A percentile compares a stretch with the other conserved stretches of the same genome.
Conservation (phyloP, 2,329 filamentous ascomycete species). For the Ophiocordyceps unilateralis region DNA sequence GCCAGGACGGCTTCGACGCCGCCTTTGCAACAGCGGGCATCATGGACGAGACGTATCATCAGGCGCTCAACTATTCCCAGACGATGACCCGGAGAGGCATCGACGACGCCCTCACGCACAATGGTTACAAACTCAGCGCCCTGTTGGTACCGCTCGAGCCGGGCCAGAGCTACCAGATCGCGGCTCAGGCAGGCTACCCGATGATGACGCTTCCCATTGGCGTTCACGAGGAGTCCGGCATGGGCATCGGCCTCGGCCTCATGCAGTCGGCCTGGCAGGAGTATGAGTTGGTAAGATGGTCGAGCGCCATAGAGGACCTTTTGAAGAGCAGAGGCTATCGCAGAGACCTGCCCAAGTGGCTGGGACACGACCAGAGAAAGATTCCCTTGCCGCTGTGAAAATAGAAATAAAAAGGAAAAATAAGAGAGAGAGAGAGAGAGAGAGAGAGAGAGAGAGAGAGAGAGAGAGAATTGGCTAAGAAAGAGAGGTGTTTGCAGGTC, state of each 20-base stretch:
- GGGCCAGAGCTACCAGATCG: constrained; percentile 49
- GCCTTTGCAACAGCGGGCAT: constrained; percentile 42
- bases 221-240: constrained; percentile 32
- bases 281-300: constrained; percentile 38
- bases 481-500: too few species aligned
- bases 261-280: constrained; percentile 45
- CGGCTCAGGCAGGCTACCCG: constrained; percentile 61
- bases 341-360: constrained; percentile 33
- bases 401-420: too few species aligned
- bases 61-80: constrained; percentile 46
- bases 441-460: too few species aligned
- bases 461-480: too few species aligned
- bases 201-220: constrained; percentile 52
- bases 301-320: constrained; percentile 45
- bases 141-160: constrained; percentile 53
- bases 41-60: constrained; percentile 46
- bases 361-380: constrained; percentile 29
- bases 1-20: constrained; percentile 54
- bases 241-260: constrained; percentile 44
- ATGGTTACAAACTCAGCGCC: constrained; percentile 29
- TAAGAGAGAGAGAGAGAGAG: too few species aligned
- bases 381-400: constrained; percentile 19
- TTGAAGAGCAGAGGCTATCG: constrained; percentile 26
- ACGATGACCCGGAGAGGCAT: constrained; percentile 48
- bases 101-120: constrained; percentile 41